Evolutionary conservation across 805 yeast genomes (phyloP).

Genomic region (Lipomyces yamadae): DNA sequence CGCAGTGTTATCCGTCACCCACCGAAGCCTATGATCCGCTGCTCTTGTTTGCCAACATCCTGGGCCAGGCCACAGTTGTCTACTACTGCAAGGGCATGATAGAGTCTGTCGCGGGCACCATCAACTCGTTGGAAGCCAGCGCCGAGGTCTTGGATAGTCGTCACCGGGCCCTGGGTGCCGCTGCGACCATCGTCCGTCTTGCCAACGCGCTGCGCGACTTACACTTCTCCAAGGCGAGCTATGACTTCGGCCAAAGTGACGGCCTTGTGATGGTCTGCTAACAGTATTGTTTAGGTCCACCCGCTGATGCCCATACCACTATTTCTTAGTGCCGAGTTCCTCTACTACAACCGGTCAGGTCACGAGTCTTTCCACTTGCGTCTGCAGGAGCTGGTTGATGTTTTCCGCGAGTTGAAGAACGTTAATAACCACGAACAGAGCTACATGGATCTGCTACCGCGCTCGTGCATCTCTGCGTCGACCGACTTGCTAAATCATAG

Average conservation of each 20-base stretch:
- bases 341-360: neutral
- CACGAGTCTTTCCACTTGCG: neutral
- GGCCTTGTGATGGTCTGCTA: neutral
- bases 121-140: neutral
- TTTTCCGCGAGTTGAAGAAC: neutral
- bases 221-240: neutral
- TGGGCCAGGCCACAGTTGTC: neutral
- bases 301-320: neutral
- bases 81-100: neutral
- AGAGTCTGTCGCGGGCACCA: neutral
- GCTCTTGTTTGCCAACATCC: neutral
- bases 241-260: neutral
- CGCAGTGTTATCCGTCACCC: neutral
- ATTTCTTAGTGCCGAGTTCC: neutral
- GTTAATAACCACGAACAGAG: neutral
- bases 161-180: neutral
- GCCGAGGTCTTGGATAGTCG: neutral
- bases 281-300: neutral
- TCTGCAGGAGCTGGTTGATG: neutral
- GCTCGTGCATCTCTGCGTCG: neutral
- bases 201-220: neutral
- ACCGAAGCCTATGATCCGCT: constrained; percentile 1
- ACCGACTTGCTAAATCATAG: neutral
- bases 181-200: neutral
- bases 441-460: neutral